phyloP scores from a whole-genome alignment of 208 protist genomes.

The Leishmania gerbilli region DNA sequence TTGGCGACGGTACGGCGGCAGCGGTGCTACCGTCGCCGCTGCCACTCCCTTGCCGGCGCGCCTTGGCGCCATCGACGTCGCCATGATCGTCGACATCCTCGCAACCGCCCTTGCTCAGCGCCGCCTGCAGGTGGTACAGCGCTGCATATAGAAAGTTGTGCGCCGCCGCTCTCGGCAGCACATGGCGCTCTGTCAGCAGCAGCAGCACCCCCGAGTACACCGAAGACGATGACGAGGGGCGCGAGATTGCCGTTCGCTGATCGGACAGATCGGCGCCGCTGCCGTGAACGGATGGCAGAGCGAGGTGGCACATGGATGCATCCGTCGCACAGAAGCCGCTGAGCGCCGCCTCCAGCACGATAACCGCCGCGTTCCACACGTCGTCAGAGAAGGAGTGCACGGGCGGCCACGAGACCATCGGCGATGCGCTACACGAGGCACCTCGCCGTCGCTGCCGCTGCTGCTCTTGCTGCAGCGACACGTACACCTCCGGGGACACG shows the following conservation, averaged over 20 bases:
- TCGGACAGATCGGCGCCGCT: not conserved
- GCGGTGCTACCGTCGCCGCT: not conserved
- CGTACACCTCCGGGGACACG: conserved; percentile 65
- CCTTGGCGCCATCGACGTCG: not conserved
- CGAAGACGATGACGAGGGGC: conserved; percentile 18
- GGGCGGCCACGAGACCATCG: conserved; percentile 3
- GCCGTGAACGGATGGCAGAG: not conserved
- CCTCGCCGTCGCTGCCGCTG: conserved; percentile 3
- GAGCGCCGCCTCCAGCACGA: conserved; percentile 68
- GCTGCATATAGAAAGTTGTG: conserved; percentile 84
- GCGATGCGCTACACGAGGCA: not conserved
- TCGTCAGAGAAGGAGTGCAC: conserved; percentile 75
- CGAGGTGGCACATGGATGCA: conserved; percentile 33
- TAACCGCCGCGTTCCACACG: conserved; percentile 75
- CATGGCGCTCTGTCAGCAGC: conserved; percentile 31
- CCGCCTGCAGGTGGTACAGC: conserved; percentile 34
- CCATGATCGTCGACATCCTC: not conserved
- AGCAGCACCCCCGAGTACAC: conserved; percentile 55
- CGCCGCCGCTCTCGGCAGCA: conserved; percentile 34
- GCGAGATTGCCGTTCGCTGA: not conserved
- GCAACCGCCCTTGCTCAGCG: not conserved
- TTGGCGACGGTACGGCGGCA: conserved; percentile 17
- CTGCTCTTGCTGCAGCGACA: conserved; percentile 13
- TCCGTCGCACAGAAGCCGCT: conserved; percentile 40
- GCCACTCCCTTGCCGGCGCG: not conserved